These are phyloP conservation scores for Murraya koenigii DNA, from an alignment of 345 rosid species.

Conservation along the genomic window DNA sequence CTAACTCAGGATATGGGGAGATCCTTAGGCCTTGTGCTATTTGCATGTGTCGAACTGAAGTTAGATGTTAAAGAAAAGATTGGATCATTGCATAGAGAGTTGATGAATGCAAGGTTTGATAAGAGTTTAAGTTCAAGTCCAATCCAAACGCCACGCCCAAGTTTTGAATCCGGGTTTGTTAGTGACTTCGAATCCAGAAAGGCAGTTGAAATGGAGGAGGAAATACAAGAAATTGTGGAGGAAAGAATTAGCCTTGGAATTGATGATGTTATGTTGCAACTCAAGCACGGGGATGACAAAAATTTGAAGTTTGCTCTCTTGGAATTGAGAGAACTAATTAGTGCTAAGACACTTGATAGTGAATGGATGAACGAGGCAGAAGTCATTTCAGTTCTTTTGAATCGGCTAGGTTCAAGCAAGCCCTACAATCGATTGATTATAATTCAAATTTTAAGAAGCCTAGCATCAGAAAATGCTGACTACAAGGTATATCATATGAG, in stretches of 20 bases:
- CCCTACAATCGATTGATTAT: conserved; percentile 36
- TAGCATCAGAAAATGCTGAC: conserved; percentile 34
- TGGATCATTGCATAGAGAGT: conserved; percentile 41
- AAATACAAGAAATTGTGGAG: conserved; percentile 4
- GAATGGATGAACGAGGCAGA: conserved; percentile 54
- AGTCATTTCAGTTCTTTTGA: conserved; percentile 38
- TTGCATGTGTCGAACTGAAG: conserved; percentile 41
- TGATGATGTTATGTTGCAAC: conserved; percentile 51
- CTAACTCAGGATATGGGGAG: conserved; percentile 56
- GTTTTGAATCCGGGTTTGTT: conserved; percentile 28
- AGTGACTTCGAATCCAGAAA: conserved; percentile 40
- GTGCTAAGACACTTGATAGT: conserved; percentile 22
- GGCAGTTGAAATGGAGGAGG: conserved; percentile 27
- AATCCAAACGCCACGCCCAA: conserved; percentile 21
- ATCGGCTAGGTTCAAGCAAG: conserved; percentile 39
- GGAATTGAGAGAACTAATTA: conserved; percentile 31
- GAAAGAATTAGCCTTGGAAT: conserved; percentile 27
- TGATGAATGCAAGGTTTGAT: conserved; percentile 48
- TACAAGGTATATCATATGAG: conserved; percentile 41
- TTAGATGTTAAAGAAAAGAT: conserved; percentile 41
- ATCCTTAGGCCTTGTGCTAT: conserved; percentile 68
- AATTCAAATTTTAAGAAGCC: conserved; percentile 42
- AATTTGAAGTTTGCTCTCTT: conserved; percentile 40
- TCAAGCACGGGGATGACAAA: conserved; percentile 53
- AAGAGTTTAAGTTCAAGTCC: conserved; percentile 27